Evolutionary conservation across 2,329 filamentous ascomycete species (phyloP).

Genomic region (Trichoderma atrobrunneum): DNA sequence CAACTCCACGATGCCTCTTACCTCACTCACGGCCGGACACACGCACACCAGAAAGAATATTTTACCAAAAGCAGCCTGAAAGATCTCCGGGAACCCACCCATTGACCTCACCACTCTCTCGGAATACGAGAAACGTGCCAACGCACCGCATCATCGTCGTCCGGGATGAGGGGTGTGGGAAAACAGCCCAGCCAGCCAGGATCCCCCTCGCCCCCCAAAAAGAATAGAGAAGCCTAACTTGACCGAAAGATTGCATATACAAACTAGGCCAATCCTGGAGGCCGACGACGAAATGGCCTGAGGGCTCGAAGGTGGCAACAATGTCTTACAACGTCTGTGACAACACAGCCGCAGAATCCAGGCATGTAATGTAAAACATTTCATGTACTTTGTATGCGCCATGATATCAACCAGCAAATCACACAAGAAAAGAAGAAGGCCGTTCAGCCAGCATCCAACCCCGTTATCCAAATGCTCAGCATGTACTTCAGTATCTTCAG

Average conservation of each 20-base stretch:
- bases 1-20: slow-evolving; percentile 4
- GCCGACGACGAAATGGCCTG: background rate
- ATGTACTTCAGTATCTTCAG: background rate
- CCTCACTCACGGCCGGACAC: background rate
- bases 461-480: background rate
- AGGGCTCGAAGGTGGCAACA: background rate
- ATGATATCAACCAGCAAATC: background rate
- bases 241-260: background rate
- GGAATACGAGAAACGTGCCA: slow-evolving; percentile 13
- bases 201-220: background rate
- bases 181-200: background rate
- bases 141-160: background rate
- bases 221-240: background rate
- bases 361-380: background rate
- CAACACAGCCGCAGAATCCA: background rate
- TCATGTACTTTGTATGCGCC: background rate
- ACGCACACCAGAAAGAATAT: background rate
- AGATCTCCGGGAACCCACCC: background rate
- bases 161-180: background rate
- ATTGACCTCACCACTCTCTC: slow-evolving; percentile 5
- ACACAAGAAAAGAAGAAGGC: background rate
- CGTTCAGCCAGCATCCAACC: background rate
- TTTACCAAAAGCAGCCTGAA: background rate
- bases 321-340: slow-evolving; percentile 8
- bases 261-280: background rate